Evolutionary conservation across 148 eudicot genomes (phyloP), one percentile per base, ranked within the genome.

Genomic region (Pouteria glomerata): DNA sequence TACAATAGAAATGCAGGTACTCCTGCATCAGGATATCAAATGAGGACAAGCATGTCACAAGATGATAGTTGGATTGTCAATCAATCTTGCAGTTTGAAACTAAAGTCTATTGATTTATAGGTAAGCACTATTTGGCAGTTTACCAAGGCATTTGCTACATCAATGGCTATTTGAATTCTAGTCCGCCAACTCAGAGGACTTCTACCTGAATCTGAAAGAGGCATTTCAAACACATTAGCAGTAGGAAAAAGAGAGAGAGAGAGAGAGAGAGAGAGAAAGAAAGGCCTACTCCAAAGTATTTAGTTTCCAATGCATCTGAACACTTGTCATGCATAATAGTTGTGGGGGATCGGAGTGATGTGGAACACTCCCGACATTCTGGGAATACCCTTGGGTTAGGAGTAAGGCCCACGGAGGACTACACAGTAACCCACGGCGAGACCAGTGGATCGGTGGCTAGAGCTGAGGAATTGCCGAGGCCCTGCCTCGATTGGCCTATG

Each of bases 81-180:
- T n/a, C 13, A 55, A 74, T 42, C 13, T 42, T 55, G 6, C 1
- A 29, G 53, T 51, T 27, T 10, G 33, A 8, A 69, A 69, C 23
- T 11, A 6, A 63, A 51, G 29, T 16, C 39, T 6, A 30, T 29
- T 5, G 30, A 14, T 6, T 30, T 14, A 63, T 21, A n/a, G 47
- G 35, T 44, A 11, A 66, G 45, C 63, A 61, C 35, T 44, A 63
- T 37, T 60, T 56, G 24, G 15, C 10, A 21, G 18, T 30, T 87
- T 92, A 95, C 99, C 94, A 96, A 76, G 60, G 99, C 99, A 84
- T 96, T 96, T 52, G 99, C 97, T 74, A 96, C 96, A 73, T 96
- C 97, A 68, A 92, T 84, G 33, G 99, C 99, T 68, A 96, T 92
- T 70, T 96, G 94, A 73, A 96, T 88, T 82, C 97, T 88, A 27